These are phyloP conservation scores for Boletus edulis DNA, from an alignment of 768 basidiomycete genomes.

Conservation along the genomic window DNA sequence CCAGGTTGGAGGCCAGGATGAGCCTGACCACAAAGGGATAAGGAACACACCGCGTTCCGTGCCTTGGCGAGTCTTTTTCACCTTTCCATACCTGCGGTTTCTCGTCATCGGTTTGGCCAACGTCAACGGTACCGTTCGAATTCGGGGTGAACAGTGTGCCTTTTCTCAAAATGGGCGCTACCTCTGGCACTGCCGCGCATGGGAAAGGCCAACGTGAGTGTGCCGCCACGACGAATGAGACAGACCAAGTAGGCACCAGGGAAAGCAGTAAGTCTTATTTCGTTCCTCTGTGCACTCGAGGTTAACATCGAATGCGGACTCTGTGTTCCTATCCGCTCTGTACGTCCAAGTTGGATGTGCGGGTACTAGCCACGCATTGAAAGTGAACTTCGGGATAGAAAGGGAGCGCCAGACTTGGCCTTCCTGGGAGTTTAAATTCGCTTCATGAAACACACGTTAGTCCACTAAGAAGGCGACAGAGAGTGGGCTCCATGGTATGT, in stretches of 20 bases:
- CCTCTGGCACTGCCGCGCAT: neutral
- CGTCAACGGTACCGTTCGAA: neutral
- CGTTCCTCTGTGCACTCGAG: too few relatives aligned
- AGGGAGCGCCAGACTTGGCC: too few relatives aligned
- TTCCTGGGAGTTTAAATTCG: too few relatives aligned
- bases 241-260: neutral
- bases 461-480: too few relatives aligned
- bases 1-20: neutral
- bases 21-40: neutral
- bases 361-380: too few relatives aligned
- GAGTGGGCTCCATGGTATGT: neutral
- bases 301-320: too few relatives aligned
- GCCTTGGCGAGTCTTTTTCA: neutral
- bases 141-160: neutral
- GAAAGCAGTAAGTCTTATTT: too few relatives aligned
- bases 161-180: neutral
- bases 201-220: too few relatives aligned
- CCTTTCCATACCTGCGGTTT: neutral
- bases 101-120: neutral
- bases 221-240: neutral
- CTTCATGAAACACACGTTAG: too few relatives aligned
- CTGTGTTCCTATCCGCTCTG: neutral
- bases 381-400: too few relatives aligned
- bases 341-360: neutral
- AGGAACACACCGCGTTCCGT: neutral